Percentiles rank a stretch among this genome's conserved stretches.
These are phyloP conservation scores for Lactarius quietus DNA, from an alignment of 768 basidiomycete species.

Conservation along the genomic window DNA sequence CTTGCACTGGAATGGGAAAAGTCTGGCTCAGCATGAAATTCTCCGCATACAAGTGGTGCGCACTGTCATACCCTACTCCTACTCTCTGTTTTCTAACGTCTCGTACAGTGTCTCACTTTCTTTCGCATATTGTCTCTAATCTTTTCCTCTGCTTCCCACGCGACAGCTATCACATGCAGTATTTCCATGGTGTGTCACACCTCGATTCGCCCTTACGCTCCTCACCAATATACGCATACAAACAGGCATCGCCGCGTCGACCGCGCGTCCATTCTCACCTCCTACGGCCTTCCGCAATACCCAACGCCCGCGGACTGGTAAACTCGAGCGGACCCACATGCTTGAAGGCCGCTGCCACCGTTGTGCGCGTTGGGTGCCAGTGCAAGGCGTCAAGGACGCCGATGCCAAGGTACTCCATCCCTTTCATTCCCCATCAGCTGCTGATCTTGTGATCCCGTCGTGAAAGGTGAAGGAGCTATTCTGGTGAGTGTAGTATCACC, in stretches of 20 bases:
- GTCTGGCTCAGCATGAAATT: conserved; percentile 78
- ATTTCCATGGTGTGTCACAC: conserved; percentile 57
- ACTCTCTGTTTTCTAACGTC: background rate
- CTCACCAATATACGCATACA: background rate
- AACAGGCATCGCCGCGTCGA: conserved; percentile 65
- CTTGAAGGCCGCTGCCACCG: conserved; percentile 76
- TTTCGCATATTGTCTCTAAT: background rate
- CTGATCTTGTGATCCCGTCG: background rate
- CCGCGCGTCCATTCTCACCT: conserved; percentile 73
- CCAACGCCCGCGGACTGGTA: conserved; percentile 45
- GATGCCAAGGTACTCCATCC: conserved; percentile 55
- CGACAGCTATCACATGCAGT: conserved; percentile 77
- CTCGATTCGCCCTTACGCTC: background rate
- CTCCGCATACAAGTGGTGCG: conserved; percentile 78
- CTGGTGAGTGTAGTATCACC: conserved; percentile 48
- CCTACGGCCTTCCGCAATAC: conserved; percentile 58
- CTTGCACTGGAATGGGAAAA: conserved; percentile 63
- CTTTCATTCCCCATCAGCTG: background rate
- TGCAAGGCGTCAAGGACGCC: conserved; percentile 72
- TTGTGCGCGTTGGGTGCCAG: conserved; percentile 65
- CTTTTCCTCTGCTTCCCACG: background rate
- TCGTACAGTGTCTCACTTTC: conserved; percentile 10
- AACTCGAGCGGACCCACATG: conserved; percentile 56
- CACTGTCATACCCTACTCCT: conserved; percentile 12
- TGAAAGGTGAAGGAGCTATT: conserved; percentile 66